Base-by-base conservation (phyloP, 768 basidiomycete genomes). In the Ramaria sp. region DNA sequence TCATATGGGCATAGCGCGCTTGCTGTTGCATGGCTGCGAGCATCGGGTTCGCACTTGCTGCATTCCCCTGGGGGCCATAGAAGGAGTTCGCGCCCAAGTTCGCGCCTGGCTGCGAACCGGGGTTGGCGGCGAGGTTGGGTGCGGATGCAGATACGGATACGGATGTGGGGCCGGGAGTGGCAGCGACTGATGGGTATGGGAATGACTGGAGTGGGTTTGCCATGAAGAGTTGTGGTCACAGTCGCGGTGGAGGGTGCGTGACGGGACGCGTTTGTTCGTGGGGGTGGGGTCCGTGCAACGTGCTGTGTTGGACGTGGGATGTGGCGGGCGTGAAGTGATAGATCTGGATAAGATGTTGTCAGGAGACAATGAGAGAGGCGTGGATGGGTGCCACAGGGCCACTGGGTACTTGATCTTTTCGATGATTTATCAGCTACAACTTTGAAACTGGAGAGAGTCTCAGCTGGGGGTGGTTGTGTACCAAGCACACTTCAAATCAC, bases 1-100 rank as follows among this genome's bases (percentile, higher is more conserved):
- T 60, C 47, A 55, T 60, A 24, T 44, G 62, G n/a, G 43, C 59
- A 53, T 52, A 56, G 57, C 10, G 58, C 56, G 16, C 55, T 41
- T 16, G 62, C 56, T 6, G 65, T 16, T 47, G 44, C 22, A 25
- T 47, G 5, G 44, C 28, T 47, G 44, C 44, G 30, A 32, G 30
- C 30, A 32, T 32, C 30, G 30, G 10, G n/a, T n/a, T n/a, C n/a
- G n/a, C n/a, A n/a, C n/a, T n/a, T n/a, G n/a, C n/a, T n/a, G n/a
- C n/a, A n/a, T n/a, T n/a, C n/a, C n/a, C n/a, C n/a, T n/a, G n/a
- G n/a, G n/a, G n/a, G n/a, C n/a, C n/a, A n/a, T n/a, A n/a, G n/a
- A n/a, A n/a, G n/a, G n/a, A n/a, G n/a, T n/a, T n/a, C n/a, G n/a
- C n/a, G n/a, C n/a, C n/a, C n/a, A n/a, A n/a, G n/a, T n/a, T n/a